phyloP scores from a whole-genome alignment of 106 monocot genomes.

The Dendrobium catenatum region DNA sequence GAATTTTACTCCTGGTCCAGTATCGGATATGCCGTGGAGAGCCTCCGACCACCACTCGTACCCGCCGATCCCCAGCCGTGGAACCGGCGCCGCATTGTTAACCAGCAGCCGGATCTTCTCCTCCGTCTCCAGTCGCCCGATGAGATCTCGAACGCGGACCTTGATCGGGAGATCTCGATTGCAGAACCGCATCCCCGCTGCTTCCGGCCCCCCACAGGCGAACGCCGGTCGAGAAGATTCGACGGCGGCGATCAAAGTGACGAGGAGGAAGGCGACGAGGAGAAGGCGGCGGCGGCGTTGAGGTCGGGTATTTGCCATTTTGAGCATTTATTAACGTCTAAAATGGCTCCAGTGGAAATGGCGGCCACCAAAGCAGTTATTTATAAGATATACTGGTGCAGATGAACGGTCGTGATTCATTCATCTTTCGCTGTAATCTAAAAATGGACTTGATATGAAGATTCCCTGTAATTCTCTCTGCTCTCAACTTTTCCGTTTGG shows the following conservation, averaged over 20 bases:
- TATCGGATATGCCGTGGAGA: slow-evolving; percentile 42
- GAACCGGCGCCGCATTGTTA: slow-evolving; percentile 19
- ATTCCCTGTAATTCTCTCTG: too few relatives aligned
- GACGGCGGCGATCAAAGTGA: neutral
- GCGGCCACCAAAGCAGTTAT: too few relatives aligned
- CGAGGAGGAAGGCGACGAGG: neutral
- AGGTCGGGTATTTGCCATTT: too few relatives aligned
- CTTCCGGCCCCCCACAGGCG: neutral
- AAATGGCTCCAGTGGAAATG: too few relatives aligned
- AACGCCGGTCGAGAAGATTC: slow-evolving; percentile 4
- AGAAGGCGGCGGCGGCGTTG: neutral
- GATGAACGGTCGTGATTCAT: too few relatives aligned
- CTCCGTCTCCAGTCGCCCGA: slow-evolving; percentile 19
- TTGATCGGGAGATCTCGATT: slow-evolving; percentile 12
- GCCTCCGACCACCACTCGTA: slow-evolving; percentile 60
- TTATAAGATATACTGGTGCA: too few relatives aligned
- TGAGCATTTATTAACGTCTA: neutral
- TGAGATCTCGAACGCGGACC: slow-evolving; percentile 21
- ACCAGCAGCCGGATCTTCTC: slow-evolving; percentile 39
- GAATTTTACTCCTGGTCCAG: slow-evolving; percentile 16
- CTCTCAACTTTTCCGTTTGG: too few relatives aligned
- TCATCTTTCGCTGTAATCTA: too few relatives aligned
- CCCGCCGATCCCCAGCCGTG: slow-evolving; percentile 24
- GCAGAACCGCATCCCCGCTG: neutral
- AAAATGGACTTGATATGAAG: too few relatives aligned